A percentile compares a stretch with the other conserved stretches of the same genome.
Evolutionary conservation across 2,329 filamentous ascomycete genomes (phyloP).

Genomic region (Elsinoe necatrix): DNA sequence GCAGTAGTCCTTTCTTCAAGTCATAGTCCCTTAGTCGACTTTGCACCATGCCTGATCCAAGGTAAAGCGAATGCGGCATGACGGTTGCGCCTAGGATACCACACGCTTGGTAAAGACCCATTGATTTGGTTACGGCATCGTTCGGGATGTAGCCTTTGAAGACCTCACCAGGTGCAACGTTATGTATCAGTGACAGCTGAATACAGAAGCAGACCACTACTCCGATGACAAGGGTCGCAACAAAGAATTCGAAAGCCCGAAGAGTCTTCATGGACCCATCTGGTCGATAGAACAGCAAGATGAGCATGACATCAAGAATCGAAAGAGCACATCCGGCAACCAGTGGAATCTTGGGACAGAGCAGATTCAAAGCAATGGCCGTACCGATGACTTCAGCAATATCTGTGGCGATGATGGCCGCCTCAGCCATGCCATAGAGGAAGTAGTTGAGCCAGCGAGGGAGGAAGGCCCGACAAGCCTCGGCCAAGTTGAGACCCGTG

Average conservation of each 20-base stretch:
- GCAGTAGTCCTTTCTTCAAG: slow-evolving; percentile 33
- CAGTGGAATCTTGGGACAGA: slow-evolving; percentile 52
- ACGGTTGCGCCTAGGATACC: slow-evolving; percentile 70
- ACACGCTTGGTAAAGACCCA: slow-evolving; percentile 61
- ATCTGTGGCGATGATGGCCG: slow-evolving; percentile 51
- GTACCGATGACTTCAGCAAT: slow-evolving; percentile 61
- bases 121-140: slow-evolving; percentile 46
- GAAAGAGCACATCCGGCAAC: slow-evolving; percentile 61
- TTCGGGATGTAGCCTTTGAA: slow-evolving; percentile 60
- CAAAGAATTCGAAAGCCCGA: slow-evolving; percentile 56
- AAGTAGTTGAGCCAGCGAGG: slow-evolving; percentile 47
- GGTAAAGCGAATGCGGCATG: slow-evolving; percentile 61
- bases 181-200: slow-evolving; percentile 54
- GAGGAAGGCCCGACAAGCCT: slow-evolving; percentile 42
- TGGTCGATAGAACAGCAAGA: slow-evolving; percentile 58
- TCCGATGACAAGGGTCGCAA: slow-evolving; percentile 55
- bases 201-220: slow-evolving; percentile 65
- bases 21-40: slow-evolving; percentile 58
- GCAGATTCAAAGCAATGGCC: slow-evolving; percentile 59
- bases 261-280: slow-evolving; percentile 49
- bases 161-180: slow-evolving; percentile 50
- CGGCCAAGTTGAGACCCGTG: slow-evolving; percentile 42
- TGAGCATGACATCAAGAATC: slow-evolving; percentile 59
- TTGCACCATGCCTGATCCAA: slow-evolving; percentile 62
- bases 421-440: slow-evolving; percentile 48